Conservation (phyloP, 192 early-diverging fungal genomes). For the Funneliformis mosseae region DNA sequence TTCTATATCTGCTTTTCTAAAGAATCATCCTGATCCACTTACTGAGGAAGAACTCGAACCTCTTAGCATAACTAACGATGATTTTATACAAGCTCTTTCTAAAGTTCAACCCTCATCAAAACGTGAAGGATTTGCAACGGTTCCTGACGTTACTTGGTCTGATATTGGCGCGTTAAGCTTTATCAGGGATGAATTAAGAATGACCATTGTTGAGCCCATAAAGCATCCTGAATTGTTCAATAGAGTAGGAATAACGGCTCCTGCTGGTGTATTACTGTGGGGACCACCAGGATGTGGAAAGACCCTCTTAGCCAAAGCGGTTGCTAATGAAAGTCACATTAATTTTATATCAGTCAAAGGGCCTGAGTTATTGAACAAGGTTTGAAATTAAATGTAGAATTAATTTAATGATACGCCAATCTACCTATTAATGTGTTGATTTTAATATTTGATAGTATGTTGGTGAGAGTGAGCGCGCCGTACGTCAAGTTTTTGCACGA, state of each 20-base stretch:
- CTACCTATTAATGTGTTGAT: not conserved
- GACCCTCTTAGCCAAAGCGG: conserved; percentile 95
- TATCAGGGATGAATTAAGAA: conserved; percentile 90
- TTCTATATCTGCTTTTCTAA: conserved; percentile 76
- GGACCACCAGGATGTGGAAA: conserved; percentile 99
- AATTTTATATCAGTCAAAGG: conserved; percentile 99
- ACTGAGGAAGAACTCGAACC: conserved; percentile 80
- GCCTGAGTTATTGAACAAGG: conserved; percentile 96
- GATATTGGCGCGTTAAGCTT: conserved; percentile 89
- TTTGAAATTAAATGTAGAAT: conserved; percentile 26
- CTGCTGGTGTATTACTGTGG: conserved; percentile 94
- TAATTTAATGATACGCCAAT: not conserved
- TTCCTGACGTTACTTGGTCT: conserved; percentile 94
- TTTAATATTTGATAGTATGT: conserved; percentile 67
- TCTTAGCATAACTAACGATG: conserved; percentile 77
- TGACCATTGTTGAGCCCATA: conserved; percentile 97
- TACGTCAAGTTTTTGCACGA: conserved; percentile 93
- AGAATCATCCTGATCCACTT: conserved; percentile 69
- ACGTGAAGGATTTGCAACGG: conserved; percentile 98
- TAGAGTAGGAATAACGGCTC: conserved; percentile 85
- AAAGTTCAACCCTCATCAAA: conserved; percentile 97
- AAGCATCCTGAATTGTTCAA: conserved; percentile 86
- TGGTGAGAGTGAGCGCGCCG: conserved; percentile 95
- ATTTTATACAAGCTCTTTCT: conserved; percentile 83
- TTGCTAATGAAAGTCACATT: conserved; percentile 95